Evolutionary conservation across 345 rosid species (phyloP), one percentile per base, ranked within the genome.

Genomic region (Corymbia maculata): DNA sequence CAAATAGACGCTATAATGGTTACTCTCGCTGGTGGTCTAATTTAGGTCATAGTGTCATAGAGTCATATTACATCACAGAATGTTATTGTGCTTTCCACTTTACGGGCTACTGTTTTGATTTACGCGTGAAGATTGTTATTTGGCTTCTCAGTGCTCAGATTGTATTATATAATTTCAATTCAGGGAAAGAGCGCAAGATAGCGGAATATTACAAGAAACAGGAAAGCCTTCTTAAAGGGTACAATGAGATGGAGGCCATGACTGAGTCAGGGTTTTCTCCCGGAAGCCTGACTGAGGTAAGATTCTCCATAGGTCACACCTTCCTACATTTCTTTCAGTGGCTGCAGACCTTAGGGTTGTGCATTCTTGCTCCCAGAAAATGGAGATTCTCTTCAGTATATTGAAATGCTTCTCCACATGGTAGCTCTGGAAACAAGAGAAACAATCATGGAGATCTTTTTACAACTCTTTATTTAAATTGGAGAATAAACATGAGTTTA

Each of bases 201-300:
- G 94, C 95, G 9, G 97, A 95, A 89, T 96, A 96, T 86, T 96
- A 96, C 94, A 94, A 95, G 92, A 93, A 93, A 91, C 99, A 96
- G 91, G 98, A 94, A 88, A 93, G 88, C 89, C 96, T 96, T 36
- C 95, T 95, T 14, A 95, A 92, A 86, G 96, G 96, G 64, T 96
- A 91, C 87, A 93, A 92, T 87, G 99, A 95, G 91, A 95, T 96
- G 96, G 94, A 95, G 85, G 91, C 96, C 61, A 92, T 96, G 87
- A 88, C 90, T 30, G 94, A 95, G 85, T 90, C 91, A 13, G 97
- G 94, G 50, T 64, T 68, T 79, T 91, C 91, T 86, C 92, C 96
- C 52, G 95, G 88, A 90, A 90, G 87, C 59, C 95, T 93, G 19
- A 93, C 97, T 2, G 97, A 96, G 97, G 98, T 96, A 64, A 36